Conservation (phyloP, 2,329 filamentous ascomycete genomes). For the Aspergillus fructus region DNA sequence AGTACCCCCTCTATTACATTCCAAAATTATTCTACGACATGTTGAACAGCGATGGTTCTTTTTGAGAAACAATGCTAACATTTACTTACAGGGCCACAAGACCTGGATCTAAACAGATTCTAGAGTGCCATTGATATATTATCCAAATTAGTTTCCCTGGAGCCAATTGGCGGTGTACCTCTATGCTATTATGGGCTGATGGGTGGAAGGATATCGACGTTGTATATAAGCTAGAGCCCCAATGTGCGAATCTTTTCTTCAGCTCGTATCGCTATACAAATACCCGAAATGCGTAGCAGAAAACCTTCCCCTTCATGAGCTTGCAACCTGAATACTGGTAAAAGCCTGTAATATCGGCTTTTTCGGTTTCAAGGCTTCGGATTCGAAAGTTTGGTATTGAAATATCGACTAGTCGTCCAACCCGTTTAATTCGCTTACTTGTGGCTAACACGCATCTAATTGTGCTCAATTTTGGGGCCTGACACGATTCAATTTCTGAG, state of each 20-base stretch:
- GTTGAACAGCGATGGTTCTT: neutral
- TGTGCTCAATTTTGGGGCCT: too few species aligned
- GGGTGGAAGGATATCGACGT: conserved; percentile 30
- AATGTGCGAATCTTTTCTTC: conserved; percentile 30
- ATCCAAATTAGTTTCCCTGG: conserved; percentile 16
- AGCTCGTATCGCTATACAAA: conserved; percentile 12
- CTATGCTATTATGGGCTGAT: conserved; percentile 30
- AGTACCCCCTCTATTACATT: conserved; percentile 23
- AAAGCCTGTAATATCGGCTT: too few species aligned
- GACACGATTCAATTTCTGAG: too few species aligned
- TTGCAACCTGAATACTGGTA: neutral
- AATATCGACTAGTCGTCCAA: too few species aligned
- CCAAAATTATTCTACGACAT: neutral
- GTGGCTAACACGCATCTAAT: too few species aligned
- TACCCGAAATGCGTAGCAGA: neutral
- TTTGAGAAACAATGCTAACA: conserved; percentile 18
- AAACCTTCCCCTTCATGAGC: neutral
- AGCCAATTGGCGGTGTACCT: conserved; percentile 35
- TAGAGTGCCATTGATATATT: neutral
- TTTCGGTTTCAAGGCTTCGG: too few species aligned
- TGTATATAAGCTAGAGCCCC: conserved; percentile 40
- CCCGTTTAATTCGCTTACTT: too few species aligned
- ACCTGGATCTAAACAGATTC: conserved; percentile 52
- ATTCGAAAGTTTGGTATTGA: too few species aligned
- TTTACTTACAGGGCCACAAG: conserved; percentile 57